A percentile compares a stretch with the other conserved stretches of the same genome.
Conservation (phyloP, 768 basidiomycete species). For the Tulasnella sp. region DNA sequence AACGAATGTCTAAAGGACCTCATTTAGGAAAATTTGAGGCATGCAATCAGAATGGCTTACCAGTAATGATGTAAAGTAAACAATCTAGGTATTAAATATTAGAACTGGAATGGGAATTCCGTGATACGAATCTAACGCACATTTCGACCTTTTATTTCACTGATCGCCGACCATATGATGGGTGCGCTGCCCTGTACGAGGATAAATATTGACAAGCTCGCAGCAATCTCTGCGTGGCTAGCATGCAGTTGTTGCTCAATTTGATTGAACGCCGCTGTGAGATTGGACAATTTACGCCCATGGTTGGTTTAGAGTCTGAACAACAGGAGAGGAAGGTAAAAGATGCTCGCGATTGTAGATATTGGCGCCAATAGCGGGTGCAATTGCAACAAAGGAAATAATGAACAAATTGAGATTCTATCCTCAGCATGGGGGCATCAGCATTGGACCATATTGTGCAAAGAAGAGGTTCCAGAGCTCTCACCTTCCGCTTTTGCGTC, state of each 20-base stretch:
- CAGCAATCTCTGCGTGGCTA: slow-evolving; percentile 49
- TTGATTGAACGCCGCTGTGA: slow-evolving; percentile 50
- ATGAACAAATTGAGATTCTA: slow-evolving; percentile 30
- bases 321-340: neutral
- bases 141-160: slow-evolving; percentile 69
- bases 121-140: slow-evolving; percentile 27
- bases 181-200: slow-evolving; percentile 59
- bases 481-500: slow-evolving; percentile 46
- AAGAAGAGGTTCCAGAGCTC: slow-evolving; percentile 8
- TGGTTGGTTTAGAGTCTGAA: neutral
- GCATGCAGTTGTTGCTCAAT: slow-evolving; percentile 53
- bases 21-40: neutral
- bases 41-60: slow-evolving; percentile 15
- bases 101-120: too few relatives aligned
- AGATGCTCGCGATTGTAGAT: slow-evolving; percentile 51
- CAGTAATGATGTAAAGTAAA: slow-evolving; percentile 23
- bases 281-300: neutral
- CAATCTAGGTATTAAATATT: slow-evolving; percentile 13
- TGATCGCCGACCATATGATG: slow-evolving; percentile 54
- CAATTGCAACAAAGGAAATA: slow-evolving; percentile 21
- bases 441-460: neutral
- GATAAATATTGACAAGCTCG: slow-evolving; percentile 63
- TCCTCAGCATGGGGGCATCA: too few relatives aligned
- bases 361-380: slow-evolving; percentile 43
- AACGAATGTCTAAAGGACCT: slow-evolving; percentile 18